phyloP scores from a whole-genome alignment of 2,329 filamentous ascomycete genomes.

The Magnaporthiopsis rhizophila region DNA sequence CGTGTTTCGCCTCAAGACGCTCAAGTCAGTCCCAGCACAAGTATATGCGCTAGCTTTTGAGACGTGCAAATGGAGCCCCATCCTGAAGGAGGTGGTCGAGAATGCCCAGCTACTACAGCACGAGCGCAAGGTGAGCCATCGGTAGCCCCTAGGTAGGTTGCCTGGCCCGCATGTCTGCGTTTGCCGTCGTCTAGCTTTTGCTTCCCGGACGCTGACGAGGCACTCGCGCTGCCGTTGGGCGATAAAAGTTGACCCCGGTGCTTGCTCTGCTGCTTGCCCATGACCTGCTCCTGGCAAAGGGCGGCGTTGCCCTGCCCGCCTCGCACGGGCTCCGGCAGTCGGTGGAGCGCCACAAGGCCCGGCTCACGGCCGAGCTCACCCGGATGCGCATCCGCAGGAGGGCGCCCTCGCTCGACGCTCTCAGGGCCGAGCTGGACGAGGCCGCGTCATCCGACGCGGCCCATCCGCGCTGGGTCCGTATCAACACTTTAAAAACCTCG shows the following conservation, averaged over 20 bases:
- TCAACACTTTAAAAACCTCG: conserved; percentile 71
- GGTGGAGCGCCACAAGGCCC: conserved; percentile 72
- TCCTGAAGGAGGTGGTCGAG: conserved; percentile 87
- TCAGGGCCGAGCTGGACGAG: conserved; percentile 51
- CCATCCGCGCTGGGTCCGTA: conserved; percentile 85
- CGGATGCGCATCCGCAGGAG: conserved; percentile 67
- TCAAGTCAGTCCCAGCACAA: conserved; percentile 73
- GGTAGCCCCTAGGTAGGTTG: neutral
- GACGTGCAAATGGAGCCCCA: conserved; percentile 79
- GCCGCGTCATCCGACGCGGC: conserved; percentile 34
- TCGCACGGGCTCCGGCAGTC: conserved; percentile 70
- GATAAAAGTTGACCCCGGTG: conserved; percentile 62
- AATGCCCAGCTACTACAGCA: conserved; percentile 34
- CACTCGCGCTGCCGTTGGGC: conserved; percentile 10
- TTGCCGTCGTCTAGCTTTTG: no score
- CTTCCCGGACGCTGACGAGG: neutral
- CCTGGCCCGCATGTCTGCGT: neutral
- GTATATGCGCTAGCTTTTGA: conserved; percentile 84
- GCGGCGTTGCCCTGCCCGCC: conserved; percentile 72
- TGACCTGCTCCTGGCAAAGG: conserved; percentile 74
- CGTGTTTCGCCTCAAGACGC: conserved; percentile 64
- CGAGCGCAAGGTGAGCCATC: conserved; percentile 67
- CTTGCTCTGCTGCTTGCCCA: conserved; percentile 78
- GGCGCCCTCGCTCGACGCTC: conserved; percentile 57
- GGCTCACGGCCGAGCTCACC: conserved; percentile 75